Conservation (phyloP, 257 asterid genomes). For the Nicotiana undulata region DNA sequence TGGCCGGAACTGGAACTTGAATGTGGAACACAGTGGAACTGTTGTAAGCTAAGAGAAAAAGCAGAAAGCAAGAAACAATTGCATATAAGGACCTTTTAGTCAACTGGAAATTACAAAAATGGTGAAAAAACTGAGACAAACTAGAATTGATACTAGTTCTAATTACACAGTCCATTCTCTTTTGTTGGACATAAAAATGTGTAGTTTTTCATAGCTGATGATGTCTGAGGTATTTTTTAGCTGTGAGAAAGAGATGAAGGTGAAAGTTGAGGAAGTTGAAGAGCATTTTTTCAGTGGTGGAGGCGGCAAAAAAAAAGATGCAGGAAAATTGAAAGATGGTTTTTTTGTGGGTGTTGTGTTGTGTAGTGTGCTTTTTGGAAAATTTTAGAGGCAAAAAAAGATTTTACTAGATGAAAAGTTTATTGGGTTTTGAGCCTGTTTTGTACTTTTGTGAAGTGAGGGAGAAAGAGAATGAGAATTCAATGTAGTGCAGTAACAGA, state of each 20-base stretch:
- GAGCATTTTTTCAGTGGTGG: slow-evolving; percentile 10
- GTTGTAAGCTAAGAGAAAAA: slow-evolving; percentile 55
- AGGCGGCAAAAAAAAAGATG: slow-evolving; percentile 27
- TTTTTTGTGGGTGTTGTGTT: slow-evolving; percentile 1
- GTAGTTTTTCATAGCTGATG: neutral
- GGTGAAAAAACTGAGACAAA: slow-evolving; percentile 23
- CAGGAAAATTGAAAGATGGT: slow-evolving; percentile 12
- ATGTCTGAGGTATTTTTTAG: neutral
- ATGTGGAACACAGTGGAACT: slow-evolving; percentile 43
- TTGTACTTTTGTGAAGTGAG: slow-evolving; percentile 1
- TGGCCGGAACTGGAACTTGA: slow-evolving; percentile 41
- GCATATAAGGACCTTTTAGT: slow-evolving; percentile 44
- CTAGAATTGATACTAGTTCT: neutral
- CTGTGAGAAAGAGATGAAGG: slow-evolving; percentile 4
- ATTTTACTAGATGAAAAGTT: neutral
- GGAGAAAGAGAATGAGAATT: neutral
- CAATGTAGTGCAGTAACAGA: neutral
- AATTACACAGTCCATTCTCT: slow-evolving; percentile 25
- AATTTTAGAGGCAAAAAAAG: neutral
- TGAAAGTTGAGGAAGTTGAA: slow-evolving; percentile 11
- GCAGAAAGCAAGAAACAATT: slow-evolving; percentile 33
- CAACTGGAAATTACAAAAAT: slow-evolving; percentile 14
- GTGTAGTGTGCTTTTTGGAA: neutral
- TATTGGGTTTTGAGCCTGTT: slow-evolving; percentile 10
- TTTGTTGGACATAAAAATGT: slow-evolving; percentile 13